These are phyloP conservation scores for Candida nitratophila DNA, from an alignment of 805 yeast species.

Conservation along the genomic window DNA sequence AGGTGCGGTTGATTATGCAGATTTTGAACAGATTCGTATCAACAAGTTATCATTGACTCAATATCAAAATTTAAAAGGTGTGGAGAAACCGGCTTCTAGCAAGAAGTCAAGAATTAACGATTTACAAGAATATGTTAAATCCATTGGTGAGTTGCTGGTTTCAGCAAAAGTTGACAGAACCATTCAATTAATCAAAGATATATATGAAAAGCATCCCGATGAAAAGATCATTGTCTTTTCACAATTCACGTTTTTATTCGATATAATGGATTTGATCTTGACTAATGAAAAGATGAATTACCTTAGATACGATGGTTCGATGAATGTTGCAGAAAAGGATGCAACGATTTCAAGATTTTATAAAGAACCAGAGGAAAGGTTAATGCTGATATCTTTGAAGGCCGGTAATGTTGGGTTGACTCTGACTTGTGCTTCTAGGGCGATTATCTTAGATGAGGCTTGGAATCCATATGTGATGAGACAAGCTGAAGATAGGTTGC, in stretches of 20 bases:
- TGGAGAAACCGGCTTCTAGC: constrained; percentile 15
- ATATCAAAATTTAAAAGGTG: constrained; percentile 9
- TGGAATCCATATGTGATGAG: constrained; percentile 98
- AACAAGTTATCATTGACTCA: constrained; percentile 20
- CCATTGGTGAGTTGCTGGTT: constrained; percentile 37
- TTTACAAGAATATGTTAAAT: constrained; percentile 22
- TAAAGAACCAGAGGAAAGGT: constrained; percentile 38
- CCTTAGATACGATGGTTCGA: constrained; percentile 74
- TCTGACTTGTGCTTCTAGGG: constrained; percentile 90
- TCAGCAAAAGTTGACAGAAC: constrained; percentile 70
- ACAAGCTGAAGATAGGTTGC: constrained; percentile 95
- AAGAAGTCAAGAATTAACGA: constrained; percentile 17
- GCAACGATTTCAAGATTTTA: constrained; percentile 58
- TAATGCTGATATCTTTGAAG: constrained; percentile 75
- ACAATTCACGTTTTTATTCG: constrained; percentile 78
- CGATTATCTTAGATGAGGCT: constrained; percentile 86
- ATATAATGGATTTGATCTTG: constrained; percentile 50
- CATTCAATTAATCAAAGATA: constrained; percentile 46
- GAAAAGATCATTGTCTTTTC: constrained; percentile 83
- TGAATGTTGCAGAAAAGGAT: constrained; percentile 65
- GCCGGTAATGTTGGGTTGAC: constrained; percentile 97
- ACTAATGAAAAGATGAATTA: constrained; percentile 37
- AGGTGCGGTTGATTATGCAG: constrained; percentile 35
- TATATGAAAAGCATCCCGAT: constrained; percentile 40
- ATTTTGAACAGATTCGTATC: constrained; percentile 42